Evolutionary conservation across 371 early-diverging fungal species (phyloP), one percentile per base, ranked within the genome.

Genomic region (Batkoa obscura): DNA sequence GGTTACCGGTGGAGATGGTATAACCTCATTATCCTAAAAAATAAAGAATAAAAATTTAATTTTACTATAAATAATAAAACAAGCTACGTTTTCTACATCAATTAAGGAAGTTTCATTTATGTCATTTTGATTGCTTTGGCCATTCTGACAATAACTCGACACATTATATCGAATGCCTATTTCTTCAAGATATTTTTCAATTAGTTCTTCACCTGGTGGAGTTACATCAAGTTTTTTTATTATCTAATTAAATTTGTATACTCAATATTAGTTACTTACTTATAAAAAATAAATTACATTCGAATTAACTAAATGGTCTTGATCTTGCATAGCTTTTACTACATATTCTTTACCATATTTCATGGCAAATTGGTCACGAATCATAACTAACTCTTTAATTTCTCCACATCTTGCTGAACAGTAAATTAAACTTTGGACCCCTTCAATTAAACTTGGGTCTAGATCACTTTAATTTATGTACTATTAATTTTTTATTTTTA

Each of bases 311-410:
- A 73, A 63, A 30, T 80, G 78, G 50, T 82, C 77, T 32, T 66
- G 66, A 58, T 90, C 83, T 31, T 86, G 86, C 62, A 83, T 65
- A 10, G 88, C 88, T 31, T 73, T 77, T 13, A 73, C 38, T 33
- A 77, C 80, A 64, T 88, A 79, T 3, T 92, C 92, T 41, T 80
- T 80, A 15, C 92, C 94, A 67, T 74, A 90, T 64, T 89, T 88
- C 30, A 70, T 68, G 6, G 76, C 75, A 50, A 92, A 65, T 59
- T 84, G 84, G 55, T 90, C 90, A 47, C 63, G 60, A 67, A 82
- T 80, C 42, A 67, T 49, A 30, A 65, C 58, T n/a, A 94, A 73
- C 63, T 95, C 96, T 61, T 87, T 83, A 48, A 88, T 84, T 50
- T 92, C 88, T 15, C 73, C 70, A 13, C 66, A 59, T 32, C 93